Evolutionary conservation across 2,329 filamentous ascomycete species (phyloP).

Genomic region (Claviceps digitariae): DNA sequence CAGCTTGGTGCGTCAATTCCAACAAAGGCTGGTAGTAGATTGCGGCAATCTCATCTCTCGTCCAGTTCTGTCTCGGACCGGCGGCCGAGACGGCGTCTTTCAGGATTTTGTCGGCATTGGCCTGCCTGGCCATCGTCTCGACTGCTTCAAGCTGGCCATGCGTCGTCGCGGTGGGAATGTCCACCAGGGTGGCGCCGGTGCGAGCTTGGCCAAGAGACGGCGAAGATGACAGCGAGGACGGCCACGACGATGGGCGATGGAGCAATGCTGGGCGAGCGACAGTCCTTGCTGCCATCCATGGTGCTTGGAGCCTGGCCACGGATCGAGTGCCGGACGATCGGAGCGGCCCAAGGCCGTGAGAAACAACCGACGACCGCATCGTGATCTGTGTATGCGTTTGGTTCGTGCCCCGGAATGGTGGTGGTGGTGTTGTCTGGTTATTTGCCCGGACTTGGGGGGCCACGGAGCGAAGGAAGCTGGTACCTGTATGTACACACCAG

Average conservation of each 20-base stretch:
- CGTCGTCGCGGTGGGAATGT: constrained; percentile 5
- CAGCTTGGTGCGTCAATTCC: constrained; percentile 62
- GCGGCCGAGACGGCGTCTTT: constrained; percentile 44
- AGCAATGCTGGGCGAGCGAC: not conserved
- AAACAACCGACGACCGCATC: constrained; percentile 5
- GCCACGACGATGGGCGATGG: not conserved
- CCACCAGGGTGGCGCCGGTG: constrained; percentile 8
- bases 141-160: constrained; percentile 2
- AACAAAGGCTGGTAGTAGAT: constrained; percentile 74
- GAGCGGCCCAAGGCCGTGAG: constrained; percentile 4
- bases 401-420: not conserved
- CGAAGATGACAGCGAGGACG: not conserved
- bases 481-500: too few relatives aligned
- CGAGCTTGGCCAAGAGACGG: not conserved
- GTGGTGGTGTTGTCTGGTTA: not conserved
- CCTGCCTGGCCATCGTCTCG: constrained; percentile 4
- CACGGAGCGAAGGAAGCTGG: too few relatives aligned
- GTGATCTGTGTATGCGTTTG: not conserved
- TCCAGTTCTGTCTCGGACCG: constrained; percentile 60
- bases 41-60: constrained; percentile 63
- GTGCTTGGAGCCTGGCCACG: not conserved
- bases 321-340: constrained; percentile 3
- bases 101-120: constrained; percentile 21
- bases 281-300: constrained; percentile 3
- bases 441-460: too few relatives aligned